Conservation (phyloP, 257 asterid genomes). For the Anisodus acutangulus region DNA sequence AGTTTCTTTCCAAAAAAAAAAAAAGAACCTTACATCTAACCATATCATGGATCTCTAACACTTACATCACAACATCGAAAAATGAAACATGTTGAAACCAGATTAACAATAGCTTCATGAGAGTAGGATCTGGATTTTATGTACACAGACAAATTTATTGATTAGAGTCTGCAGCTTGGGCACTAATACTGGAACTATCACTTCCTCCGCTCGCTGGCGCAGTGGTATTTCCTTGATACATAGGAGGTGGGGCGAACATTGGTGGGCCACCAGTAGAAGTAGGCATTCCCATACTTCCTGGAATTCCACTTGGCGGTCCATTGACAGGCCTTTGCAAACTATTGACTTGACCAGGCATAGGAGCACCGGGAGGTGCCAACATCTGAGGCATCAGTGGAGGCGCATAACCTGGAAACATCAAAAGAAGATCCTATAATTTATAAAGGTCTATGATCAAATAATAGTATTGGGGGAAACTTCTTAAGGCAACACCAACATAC, state of each 20-base stretch:
- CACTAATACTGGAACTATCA: conserved; percentile 52
- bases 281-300: conserved; percentile 65
- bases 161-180: conserved; percentile 52
- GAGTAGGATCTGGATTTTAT: not conserved
- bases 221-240: conserved; percentile 56
- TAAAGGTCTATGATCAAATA: not conserved
- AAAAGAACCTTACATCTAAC: not conserved
- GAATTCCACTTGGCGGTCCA: conserved; percentile 56
- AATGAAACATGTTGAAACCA: not conserved
- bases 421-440: not conserved
- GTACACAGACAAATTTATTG: conserved; percentile 40
- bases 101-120: not conserved
- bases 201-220: conserved; percentile 51
- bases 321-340: conserved; percentile 66
- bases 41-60: not conserved
- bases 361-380: conserved; percentile 73
- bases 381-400: conserved; percentile 61
- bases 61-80: conserved; percentile 3
- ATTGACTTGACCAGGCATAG: conserved; percentile 68
- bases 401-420: conserved; percentile 56
- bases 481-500: not conserved
- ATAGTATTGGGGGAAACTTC: not conserved
- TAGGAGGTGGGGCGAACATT: conserved; percentile 41
- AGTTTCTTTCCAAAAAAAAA: not conserved
- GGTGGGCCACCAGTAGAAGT: conserved; percentile 63